Percentiles rank a stretch among this genome's conserved stretches.
Evolutionary conservation across 768 basidiomycete genomes (phyloP).

Genomic region (Tylopilus rubrobrunneus): DNA sequence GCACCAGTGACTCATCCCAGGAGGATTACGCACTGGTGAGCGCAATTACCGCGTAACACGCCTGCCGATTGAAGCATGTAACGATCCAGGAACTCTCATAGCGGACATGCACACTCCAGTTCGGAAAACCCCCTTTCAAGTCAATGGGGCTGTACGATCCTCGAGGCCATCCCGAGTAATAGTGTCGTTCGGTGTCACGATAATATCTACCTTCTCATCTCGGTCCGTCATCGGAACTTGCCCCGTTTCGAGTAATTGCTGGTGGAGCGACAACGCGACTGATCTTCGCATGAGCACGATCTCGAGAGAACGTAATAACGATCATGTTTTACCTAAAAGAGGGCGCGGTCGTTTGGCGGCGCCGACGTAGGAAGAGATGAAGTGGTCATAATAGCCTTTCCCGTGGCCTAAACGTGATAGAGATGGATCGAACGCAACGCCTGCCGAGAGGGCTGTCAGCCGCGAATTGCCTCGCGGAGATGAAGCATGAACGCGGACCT

Average conservation of each 20-base stretch:
- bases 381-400: slow-evolving; percentile 81
- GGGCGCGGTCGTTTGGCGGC: slow-evolving; percentile 44
- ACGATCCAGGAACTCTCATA: slow-evolving; percentile 15
- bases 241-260: slow-evolving; percentile 54
- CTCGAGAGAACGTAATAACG: slow-evolving; percentile 8
- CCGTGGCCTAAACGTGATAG: slow-evolving; percentile 75
- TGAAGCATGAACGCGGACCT: slow-evolving; percentile 38
- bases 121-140: not conserved
- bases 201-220: slow-evolving; percentile 63
- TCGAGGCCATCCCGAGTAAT: slow-evolving; percentile 25
- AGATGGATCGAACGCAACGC: slow-evolving; percentile 70
- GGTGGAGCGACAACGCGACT: slow-evolving; percentile 66
- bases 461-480: slow-evolving; percentile 3
- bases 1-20: slow-evolving; percentile 9
- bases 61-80: slow-evolving; percentile 8
- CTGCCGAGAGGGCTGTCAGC: slow-evolving; percentile 33
- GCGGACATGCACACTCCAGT: slow-evolving; percentile 23
- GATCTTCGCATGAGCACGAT: slow-evolving; percentile 11
- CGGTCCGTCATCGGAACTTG: slow-evolving; percentile 50
- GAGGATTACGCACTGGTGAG: slow-evolving; percentile 25
- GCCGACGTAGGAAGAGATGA: slow-evolving; percentile 52
- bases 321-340: slow-evolving; percentile 47
- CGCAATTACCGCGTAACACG: slow-evolving; percentile 21
- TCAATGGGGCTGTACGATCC: slow-evolving; percentile 15
- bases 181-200: slow-evolving; percentile 47